phyloP scores from a whole-genome alignment of 495 filamentous ascomycete species.

The Penicilliopsis zonata region DNA sequence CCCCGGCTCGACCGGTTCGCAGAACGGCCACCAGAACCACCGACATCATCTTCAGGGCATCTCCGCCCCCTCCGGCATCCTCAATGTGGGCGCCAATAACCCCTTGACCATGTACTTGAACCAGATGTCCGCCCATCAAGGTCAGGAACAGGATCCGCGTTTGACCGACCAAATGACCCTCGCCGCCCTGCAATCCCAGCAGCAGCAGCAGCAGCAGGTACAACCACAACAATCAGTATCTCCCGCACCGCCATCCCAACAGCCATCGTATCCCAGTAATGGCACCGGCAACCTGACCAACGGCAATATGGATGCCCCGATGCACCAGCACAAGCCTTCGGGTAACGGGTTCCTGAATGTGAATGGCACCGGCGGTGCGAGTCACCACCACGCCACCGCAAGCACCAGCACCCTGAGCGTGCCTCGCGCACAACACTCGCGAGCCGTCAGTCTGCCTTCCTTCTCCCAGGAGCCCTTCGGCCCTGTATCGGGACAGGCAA shows the following conservation, averaged over 20 bases:
- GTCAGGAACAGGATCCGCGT: constrained; percentile 47
- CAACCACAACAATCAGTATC: no score
- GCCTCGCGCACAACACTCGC: constrained; percentile 61
- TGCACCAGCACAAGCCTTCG: constrained; percentile 46
- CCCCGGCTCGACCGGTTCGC: constrained; percentile 42
- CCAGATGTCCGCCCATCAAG: constrained; percentile 70
- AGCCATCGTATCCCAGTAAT: constrained; percentile 35
- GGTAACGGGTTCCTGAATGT: constrained; percentile 45
- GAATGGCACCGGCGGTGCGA: constrained; percentile 52
- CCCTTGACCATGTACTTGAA: constrained; percentile 89
- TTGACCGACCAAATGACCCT: constrained; percentile 37
- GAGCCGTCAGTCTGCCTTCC: constrained; percentile 73
- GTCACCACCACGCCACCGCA: constrained; percentile 43
- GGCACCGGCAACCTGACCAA: constrained; percentile 45
- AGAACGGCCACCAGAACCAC: constrained; percentile 34
- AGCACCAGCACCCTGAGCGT: constrained; percentile 49
- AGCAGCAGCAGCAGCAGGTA: constrained; percentile 39
- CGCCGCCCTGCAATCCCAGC: constrained; percentile 50
- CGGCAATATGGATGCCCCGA: constrained; percentile 33
- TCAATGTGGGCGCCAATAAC: constrained; percentile 73
- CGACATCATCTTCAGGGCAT: constrained; percentile 39
- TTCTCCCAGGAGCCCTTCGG: constrained; percentile 51
- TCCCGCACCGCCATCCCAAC: no score
- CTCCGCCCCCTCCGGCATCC: constrained; percentile 53
- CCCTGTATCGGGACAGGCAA: constrained; percentile 27